Evolutionary conservation across 768 basidiomycete species (phyloP).

Genomic region (Tremella mesenterica): DNA sequence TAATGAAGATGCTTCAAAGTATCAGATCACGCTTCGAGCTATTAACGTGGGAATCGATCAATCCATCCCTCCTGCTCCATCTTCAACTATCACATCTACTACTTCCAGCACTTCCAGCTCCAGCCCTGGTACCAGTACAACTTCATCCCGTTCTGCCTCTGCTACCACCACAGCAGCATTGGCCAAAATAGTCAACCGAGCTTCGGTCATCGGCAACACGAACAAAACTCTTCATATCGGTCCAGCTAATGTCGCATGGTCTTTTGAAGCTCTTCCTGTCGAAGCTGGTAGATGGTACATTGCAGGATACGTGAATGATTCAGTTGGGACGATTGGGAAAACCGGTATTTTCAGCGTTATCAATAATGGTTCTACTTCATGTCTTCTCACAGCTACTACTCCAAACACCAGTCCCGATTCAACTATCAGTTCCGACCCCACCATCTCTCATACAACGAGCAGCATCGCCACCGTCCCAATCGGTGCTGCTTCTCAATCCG

Average conservation of each 20-base stretch:
- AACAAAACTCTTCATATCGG: constrained; percentile 11
- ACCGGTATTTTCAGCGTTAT: neutral
- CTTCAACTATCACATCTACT: constrained; percentile 2
- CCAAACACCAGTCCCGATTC: neutral
- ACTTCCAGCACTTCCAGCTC: neutral
- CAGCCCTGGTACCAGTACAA: neutral
- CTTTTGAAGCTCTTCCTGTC: constrained; percentile 4
- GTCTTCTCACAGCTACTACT: neutral
- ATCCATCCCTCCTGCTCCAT: neutral
- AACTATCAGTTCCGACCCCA: neutral
- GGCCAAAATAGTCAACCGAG: constrained; percentile 15
- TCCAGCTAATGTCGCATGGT: constrained; percentile 3
- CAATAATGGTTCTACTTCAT: neutral
- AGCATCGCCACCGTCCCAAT: neutral
- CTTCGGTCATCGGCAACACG: neutral
- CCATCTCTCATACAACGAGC: neutral
- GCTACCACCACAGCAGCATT: constrained; percentile 6
- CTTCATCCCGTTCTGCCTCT: neutral
- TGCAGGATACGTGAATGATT: neutral
- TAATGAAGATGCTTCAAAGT: neutral
- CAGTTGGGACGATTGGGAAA: neutral
- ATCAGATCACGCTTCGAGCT: neutral
- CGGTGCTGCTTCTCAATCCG: neutral
- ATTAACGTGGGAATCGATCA: neutral
- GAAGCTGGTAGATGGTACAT: constrained; percentile 7